A percentile compares a stretch with the other conserved stretches of the same genome.
These are phyloP conservation scores for Vicia faba DNA, from an alignment of 306 rosid species.

Conservation along the genomic window DNA sequence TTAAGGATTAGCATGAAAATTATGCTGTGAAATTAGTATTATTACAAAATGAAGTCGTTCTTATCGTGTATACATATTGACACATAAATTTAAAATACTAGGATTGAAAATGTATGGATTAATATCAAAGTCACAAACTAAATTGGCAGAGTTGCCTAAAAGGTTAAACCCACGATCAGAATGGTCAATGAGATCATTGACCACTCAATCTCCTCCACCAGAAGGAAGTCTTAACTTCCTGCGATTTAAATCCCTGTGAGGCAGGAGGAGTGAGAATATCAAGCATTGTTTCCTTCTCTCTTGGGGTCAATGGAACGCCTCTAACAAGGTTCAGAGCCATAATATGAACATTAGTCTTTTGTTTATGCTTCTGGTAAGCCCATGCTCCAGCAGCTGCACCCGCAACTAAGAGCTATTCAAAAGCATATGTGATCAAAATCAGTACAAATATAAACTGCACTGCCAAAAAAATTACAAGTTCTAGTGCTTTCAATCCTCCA, in stretches of 20 bases:
- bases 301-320: constrained; percentile 64
- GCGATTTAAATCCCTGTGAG: constrained; percentile 49
- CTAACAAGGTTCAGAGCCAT: constrained; percentile 83
- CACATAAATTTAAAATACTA: constrained; percentile 13
- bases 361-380: constrained; percentile 69
- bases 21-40: constrained; percentile 20
- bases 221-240: constrained; percentile 39
- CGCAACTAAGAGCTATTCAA: constrained; percentile 44
- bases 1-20: constrained; percentile 22
- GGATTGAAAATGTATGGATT: constrained; percentile 18
- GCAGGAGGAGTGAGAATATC: constrained; percentile 77
- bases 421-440: constrained; percentile 37
- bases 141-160: background rate
- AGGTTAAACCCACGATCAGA: constrained; percentile 3
- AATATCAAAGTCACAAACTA: constrained; percentile 16
- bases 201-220: constrained; percentile 65
- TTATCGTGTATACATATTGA: background rate
- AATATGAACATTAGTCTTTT: constrained; percentile 69
- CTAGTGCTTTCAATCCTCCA: constrained; percentile 23
- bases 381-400: constrained; percentile 69
- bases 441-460: constrained; percentile 21
- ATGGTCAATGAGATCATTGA: constrained; percentile 43
- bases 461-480: constrained; percentile 19
- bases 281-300: constrained; percentile 82
- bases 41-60: constrained; percentile 19